Base-by-base conservation (phyloP, 768 basidiomycete species). In the Mycena alexandri region DNA sequence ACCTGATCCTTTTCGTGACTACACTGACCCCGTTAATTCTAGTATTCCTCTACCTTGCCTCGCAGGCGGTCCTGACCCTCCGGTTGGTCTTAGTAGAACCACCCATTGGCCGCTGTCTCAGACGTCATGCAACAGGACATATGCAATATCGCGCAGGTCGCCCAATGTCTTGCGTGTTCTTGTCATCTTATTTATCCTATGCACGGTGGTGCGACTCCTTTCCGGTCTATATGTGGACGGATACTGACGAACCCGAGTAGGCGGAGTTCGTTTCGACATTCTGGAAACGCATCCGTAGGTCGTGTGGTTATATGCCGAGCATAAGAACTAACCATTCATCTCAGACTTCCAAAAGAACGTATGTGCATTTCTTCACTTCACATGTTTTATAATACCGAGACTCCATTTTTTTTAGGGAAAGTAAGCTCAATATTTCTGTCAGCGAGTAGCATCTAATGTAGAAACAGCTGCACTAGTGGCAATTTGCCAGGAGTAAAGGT, bases 61-160 rank as follows among this genome's bases (percentile, higher is more conserved):
- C 65, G 14, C 65, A 67, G 59, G 65, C 53, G 24, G 61, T 67
- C 34, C 59, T 67, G 24, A 59, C 38, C 21, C 19, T 67, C 34
- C 59, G 65, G 65, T 64, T n/a, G 0, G 61, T 64, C 14, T 14
- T 11, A 11, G 10, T 38, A 11, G 11, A 10, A 11, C 38, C 2
- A n/a, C 38, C 10, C 10, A 38, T 22, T 29, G 29, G 29, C 17
- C 38, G 22, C 10, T 14, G 14, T 38, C 38, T 10, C 38, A 38
- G 38, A 38, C 38, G 38, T 11, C 38, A 14, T 17, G 2, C 19
- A 16, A 14, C 24, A 67, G 65, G 16, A 68, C 67, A n/a, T 68
- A 68, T 24, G 67, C 67, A 7, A 62, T 68, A 3, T 68, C 67
- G 21, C 61, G 67, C 29, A 63, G 58, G 33, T 63, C 55, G n/a